A percentile compares a stretch with the other conserved stretches of the same genome.
phyloP scores from a whole-genome alignment of 2,329 filamentous ascomycete genomes.

The Magnaporthiopsis rhizophila region DNA sequence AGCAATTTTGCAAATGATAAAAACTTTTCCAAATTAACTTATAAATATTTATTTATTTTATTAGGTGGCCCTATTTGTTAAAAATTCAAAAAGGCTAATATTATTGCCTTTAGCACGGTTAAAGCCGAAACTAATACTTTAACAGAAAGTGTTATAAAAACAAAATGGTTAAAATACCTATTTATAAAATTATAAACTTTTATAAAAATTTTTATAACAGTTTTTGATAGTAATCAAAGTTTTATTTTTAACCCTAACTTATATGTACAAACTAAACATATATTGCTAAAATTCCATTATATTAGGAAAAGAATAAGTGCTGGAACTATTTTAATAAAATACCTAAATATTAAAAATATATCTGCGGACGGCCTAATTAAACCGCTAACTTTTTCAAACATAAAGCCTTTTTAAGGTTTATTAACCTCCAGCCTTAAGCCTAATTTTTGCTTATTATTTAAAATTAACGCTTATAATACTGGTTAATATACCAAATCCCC shows the following conservation, averaged over 20 bases:
- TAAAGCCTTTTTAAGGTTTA: background rate
- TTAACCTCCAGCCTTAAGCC: background rate
- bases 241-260: background rate
- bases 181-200: background rate
- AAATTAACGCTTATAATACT: too few relatives aligned
- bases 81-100: slow-evolving; percentile 1
- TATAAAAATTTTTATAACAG: background rate
- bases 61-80: background rate
- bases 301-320: background rate
- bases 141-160: background rate
- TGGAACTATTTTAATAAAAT: background rate
- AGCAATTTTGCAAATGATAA: background rate
- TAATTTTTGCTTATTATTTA: too few relatives aligned
- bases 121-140: background rate
- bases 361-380: background rate
- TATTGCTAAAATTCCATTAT: background rate
- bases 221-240: background rate
- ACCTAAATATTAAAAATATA: background rate
- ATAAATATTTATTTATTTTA: background rate
- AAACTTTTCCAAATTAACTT: background rate
- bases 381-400: background rate
- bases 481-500: too few relatives aligned
- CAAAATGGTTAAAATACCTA: background rate
- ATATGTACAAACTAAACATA: background rate
- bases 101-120: background rate